phyloP scores from a whole-genome alignment of 2,329 filamentous ascomycete genomes.

The Colletotrichum destructivum region DNA sequence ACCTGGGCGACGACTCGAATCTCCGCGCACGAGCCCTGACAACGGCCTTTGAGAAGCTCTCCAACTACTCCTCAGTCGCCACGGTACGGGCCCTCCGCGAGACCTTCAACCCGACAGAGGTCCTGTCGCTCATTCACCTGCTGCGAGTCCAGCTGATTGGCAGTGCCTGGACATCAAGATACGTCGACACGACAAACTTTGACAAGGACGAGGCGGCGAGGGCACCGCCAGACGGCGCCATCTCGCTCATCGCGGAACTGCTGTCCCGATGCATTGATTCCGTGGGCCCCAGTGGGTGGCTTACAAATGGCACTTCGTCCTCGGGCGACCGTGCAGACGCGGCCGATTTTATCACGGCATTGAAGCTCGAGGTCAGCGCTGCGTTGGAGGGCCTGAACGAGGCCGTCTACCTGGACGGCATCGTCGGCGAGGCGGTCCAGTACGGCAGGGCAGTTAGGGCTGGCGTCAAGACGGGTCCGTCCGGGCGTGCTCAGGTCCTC shows the following conservation, averaged over 20 bases:
- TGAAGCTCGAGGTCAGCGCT: conserved; percentile 79
- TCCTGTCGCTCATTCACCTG: conserved; percentile 79
- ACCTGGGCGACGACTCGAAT: conserved; percentile 75
- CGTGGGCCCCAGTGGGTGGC: conserved; percentile 81
- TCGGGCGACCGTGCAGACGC: conserved; percentile 67
- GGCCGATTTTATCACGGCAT: conserved; percentile 74
- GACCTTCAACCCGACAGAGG: conserved; percentile 76
- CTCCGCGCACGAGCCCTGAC: conserved; percentile 76
- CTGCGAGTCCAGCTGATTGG: conserved; percentile 81
- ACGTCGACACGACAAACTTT: conserved; percentile 71
- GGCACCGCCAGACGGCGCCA: conserved; percentile 75
- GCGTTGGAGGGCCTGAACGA: conserved; percentile 82
- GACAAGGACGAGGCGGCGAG: conserved; percentile 55
- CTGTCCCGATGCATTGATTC: conserved; percentile 83
- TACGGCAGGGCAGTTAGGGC: conserved; percentile 63
- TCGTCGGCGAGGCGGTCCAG: conserved; percentile 76
- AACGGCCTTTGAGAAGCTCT: conserved; percentile 78
- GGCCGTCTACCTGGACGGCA: conserved; percentile 73
- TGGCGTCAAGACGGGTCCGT: conserved; percentile 23
- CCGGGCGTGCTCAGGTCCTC: conserved; percentile 43
- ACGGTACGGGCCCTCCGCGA: conserved; percentile 76
- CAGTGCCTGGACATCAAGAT: conserved; percentile 82
- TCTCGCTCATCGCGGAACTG: conserved; percentile 79
- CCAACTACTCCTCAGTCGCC: conserved; percentile 71
- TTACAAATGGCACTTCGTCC: conserved; percentile 68